Percentiles rank a stretch among this genome's conserved stretches.
phyloP scores from a whole-genome alignment of 805 yeast species.

The Isabelozyma gotoi region DNA sequence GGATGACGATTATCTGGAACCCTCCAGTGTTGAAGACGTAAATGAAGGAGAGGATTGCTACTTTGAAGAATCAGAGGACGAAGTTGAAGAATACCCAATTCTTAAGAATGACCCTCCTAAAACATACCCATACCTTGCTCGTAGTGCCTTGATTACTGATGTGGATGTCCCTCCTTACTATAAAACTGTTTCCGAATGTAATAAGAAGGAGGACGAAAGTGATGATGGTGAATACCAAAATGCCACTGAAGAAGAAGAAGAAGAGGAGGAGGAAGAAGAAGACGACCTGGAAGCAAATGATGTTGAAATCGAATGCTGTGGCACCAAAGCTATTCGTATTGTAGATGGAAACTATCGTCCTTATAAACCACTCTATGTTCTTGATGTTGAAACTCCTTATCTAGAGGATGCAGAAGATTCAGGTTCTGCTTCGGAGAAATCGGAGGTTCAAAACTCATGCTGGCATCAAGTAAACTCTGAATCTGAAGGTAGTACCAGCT shows the following conservation, averaged over 20 bases:
- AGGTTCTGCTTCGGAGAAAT: neutral
- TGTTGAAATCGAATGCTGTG: neutral
- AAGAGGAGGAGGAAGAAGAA: neutral
- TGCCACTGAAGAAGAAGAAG: neutral
- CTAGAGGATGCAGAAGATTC: neutral
- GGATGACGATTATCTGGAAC: constrained; percentile 1
- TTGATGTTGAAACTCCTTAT: neutral
- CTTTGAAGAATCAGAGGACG: neutral
- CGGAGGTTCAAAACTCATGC: neutral
- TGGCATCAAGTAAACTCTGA: neutral
- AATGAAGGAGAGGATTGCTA: constrained; percentile 3
- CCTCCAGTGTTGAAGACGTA: constrained; percentile 1
- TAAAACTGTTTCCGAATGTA: neutral
- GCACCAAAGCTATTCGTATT: neutral
- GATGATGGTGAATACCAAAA: constrained; percentile 1
- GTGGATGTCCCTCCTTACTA: neutral
- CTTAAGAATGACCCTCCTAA: neutral
- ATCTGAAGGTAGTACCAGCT: neutral
- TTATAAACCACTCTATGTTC: neutral
- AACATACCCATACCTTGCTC: neutral
- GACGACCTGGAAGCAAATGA: no score
- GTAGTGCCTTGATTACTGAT: neutral
- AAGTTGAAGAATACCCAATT: neutral
- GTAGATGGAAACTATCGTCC: neutral
- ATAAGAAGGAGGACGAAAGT: neutral